A percentile compares a stretch with the other conserved stretches of the same genome.
Evolutionary conservation across 306 rosid species (phyloP).

Genomic region (Lagenaria siceraria): DNA sequence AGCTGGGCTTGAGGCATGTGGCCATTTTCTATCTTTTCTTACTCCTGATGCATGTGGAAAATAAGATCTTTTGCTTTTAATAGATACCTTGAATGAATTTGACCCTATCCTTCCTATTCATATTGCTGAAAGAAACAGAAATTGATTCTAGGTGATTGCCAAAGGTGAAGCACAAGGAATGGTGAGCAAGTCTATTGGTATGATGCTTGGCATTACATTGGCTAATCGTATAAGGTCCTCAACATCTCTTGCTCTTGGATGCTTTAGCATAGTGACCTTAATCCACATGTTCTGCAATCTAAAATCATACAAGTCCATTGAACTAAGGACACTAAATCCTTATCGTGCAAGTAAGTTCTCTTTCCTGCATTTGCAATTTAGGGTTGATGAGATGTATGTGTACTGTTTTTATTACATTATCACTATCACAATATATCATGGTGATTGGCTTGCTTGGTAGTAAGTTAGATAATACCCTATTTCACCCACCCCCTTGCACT

Average conservation of each 20-base stretch:
- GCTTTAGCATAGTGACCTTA: slow-evolving; percentile 69
- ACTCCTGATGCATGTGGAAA: not conserved
- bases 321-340: slow-evolving; percentile 80
- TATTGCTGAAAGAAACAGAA: not conserved
- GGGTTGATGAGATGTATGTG: not conserved
- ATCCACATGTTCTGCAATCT: slow-evolving; percentile 94
- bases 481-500: not conserved
- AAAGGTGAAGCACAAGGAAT: slow-evolving; percentile 99
- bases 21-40: not conserved
- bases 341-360: slow-evolving; percentile 75
- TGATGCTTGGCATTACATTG: slow-evolving; percentile 71
- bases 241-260: slow-evolving; percentile 56
- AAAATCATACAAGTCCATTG: slow-evolving; percentile 85
- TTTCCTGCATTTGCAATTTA: slow-evolving; percentile 7
- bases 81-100: not conserved
- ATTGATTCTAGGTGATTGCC: slow-evolving; percentile 65
- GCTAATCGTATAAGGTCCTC: slow-evolving; percentile 67
- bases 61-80: not conserved
- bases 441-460: not conserved
- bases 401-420: not conserved
- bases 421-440: not conserved
- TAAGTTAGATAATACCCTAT: not conserved
- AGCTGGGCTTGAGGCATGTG: not conserved
- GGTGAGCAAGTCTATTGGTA: slow-evolving; percentile 90
- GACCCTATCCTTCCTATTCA: not conserved